Evolutionary conservation across 176 grass and related monocot genomes (phyloP).

Genomic region (Tillandsia fasciculata): DNA sequence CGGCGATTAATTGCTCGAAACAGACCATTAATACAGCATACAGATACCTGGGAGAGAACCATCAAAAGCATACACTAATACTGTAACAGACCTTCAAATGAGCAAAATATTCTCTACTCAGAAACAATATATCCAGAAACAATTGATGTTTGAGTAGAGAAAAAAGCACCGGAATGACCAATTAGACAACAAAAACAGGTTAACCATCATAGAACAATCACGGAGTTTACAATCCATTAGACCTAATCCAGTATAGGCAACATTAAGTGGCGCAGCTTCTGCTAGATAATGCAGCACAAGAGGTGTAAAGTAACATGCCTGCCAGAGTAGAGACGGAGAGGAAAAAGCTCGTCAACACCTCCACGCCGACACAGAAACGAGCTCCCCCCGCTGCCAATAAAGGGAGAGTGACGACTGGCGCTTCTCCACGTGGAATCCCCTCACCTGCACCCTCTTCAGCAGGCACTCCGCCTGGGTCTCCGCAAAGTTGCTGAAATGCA

Average conservation of each 20-base stretch:
- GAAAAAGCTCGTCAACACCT: conserved; percentile 40
- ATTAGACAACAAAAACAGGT: not conserved
- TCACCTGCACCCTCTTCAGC: conserved; percentile 68
- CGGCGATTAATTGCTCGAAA: not conserved
- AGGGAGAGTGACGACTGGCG: conserved; percentile 46
- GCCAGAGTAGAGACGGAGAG: not conserved
- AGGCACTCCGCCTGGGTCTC: conserved; percentile 84
- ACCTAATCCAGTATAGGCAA: not conserved
- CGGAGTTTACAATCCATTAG: not conserved
- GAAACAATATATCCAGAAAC: conserved; percentile 1
- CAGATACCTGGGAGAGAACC: not conserved
- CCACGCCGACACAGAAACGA: conserved; percentile 75
- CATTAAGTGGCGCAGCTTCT: not conserved
- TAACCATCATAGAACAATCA: not conserved
- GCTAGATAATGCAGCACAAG: conserved; percentile 2
- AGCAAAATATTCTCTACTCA: not conserved
- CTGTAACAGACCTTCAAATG: not conserved
- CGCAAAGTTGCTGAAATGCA: conserved; percentile 46
- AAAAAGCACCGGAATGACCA: not conserved
- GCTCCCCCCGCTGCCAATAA: conserved; percentile 57
- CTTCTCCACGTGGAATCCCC: conserved; percentile 80
- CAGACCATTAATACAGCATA: not conserved
- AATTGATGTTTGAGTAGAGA: not conserved
- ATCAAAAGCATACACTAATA: not conserved
- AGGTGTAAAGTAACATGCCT: not conserved